phyloP scores from a whole-genome alignment of 1,284 basidiomycete genomes.

The Hymenochaete sp. region DNA sequence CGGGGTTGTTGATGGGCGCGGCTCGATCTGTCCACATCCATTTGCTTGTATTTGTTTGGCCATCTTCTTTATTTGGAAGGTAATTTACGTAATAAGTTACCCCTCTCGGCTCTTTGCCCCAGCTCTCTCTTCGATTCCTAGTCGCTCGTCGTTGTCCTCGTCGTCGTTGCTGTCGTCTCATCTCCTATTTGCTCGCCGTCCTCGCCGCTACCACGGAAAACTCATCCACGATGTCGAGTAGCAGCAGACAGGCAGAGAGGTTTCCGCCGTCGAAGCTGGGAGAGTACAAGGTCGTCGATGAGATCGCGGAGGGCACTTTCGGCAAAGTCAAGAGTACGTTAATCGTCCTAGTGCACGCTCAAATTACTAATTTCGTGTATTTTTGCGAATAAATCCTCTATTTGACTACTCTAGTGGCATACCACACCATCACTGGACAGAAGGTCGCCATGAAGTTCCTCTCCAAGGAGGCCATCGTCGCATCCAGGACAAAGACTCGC shows the following conservation, averaged over 20 bases:
- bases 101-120: neutral
- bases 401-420: conserved; percentile 81
- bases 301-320: conserved; percentile 88
- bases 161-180: conserved; percentile 1
- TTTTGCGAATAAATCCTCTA: no score
- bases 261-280: conserved; percentile 58
- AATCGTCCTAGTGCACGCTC: conserved; percentile 14
- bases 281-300: conserved; percentile 66
- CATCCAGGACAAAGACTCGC: conserved; percentile 83
- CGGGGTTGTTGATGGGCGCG: neutral
- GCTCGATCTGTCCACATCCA: no score
- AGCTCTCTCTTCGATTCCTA: conserved; percentile 11
- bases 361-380: conserved; percentile 14
- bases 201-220: neutral
- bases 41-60: no score
- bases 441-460: conserved; percentile 98
- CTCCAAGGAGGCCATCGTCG: conserved; percentile 88
- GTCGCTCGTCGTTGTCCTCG: neutral
- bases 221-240: conserved; percentile 11
- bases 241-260: conserved; percentile 4
- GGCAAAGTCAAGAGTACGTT: conserved; percentile 95
- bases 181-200: neutral
- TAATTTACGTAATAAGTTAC: neutral
- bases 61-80: neutral
- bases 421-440: conserved; percentile 90